Base-by-base conservation (phyloP, 352 stramenopile species). In the Globisporangium middletonii region DNA sequence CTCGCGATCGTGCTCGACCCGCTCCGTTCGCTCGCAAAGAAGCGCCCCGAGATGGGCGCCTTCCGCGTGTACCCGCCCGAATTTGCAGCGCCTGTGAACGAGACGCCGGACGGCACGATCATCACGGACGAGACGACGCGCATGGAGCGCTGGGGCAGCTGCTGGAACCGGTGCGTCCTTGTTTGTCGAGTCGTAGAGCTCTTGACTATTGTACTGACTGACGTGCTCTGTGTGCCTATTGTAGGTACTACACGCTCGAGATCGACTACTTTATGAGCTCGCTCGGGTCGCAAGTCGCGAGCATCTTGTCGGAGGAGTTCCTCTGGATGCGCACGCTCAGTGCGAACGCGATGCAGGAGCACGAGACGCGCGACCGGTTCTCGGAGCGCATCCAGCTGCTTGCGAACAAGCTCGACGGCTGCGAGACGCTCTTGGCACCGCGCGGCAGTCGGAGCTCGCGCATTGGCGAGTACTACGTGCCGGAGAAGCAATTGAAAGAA, bases 1-100 rank as follows among this genome's bases (percentile, higher is more conserved):
- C 84, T 99, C 23, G 97, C 96, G 4, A 97, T 99, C 57, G 97
- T 99, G 30, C 79, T 99, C 9, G 97, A 99, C 81, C 97, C 97
- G 6, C 68, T 99, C 41, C 84, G 95, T 19, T 98, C 89, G 48
- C 71, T 98, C 18, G 89, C 92, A 18, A 96, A 98, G 72, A 95
- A 94, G 42, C 77, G 82, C 0, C 91, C 94, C 1, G 94, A 99
- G 68, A 88, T 99, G 64, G 97, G 96, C 15, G 97, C 97, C 1
- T 99, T 99, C 75, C 93, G 97, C 4, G 96, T 97, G 2, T 99
- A 98, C 68, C 96, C 96, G 27, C 96, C 96, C 0, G 96, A 99
- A 69, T 99, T 98, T 69, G 93, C 79, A 13, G 78, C 89, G 2
- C 85, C 89, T 27, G 57, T 89, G 26, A 97, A 99, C 69, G 83